These are phyloP conservation scores for Tricholoma bakamatsutake DNA, from an alignment of 768 basidiomycete genomes.

Conservation along the genomic window DNA sequence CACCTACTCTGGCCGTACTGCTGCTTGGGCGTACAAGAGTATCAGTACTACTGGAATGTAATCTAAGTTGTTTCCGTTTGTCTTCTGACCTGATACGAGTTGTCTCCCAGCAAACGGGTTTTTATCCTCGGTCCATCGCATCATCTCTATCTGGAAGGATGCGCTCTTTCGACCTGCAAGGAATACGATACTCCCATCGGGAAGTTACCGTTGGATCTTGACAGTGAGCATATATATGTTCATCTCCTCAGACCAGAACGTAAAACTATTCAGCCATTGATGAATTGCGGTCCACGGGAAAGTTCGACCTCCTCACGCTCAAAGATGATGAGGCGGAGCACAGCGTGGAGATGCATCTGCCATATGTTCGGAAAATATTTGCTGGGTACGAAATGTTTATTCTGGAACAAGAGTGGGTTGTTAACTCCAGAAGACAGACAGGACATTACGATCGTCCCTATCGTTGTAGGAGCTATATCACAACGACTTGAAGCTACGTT, in stretches of 20 bases:
- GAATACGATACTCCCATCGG: slow-evolving; percentile 86
- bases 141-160: slow-evolving; percentile 80
- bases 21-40: slow-evolving; percentile 93
- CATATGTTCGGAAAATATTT: slow-evolving; percentile 83
- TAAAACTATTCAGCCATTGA: slow-evolving; percentile 45
- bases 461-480: slow-evolving; percentile 80
- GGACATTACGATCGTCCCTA: slow-evolving; percentile 81
- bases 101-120: slow-evolving; percentile 65
- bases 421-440: slow-evolving; percentile 31
- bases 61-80: slow-evolving; percentile 16
- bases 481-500: slow-evolving; percentile 52
- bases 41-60: slow-evolving; percentile 82
- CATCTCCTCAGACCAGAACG: slow-evolving; percentile 1
- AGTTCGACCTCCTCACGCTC: slow-evolving; percentile 64
- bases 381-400: slow-evolving; percentile 47
- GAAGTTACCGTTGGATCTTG: slow-evolving; percentile 67
- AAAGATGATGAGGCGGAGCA: slow-evolving; percentile 89
- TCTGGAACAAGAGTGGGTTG: background rate
- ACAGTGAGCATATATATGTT: slow-evolving; percentile 45
- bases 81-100: slow-evolving; percentile 4
- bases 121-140: slow-evolving; percentile 97
- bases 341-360: slow-evolving; percentile 97
- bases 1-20: slow-evolving; percentile 87
- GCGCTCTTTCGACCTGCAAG: slow-evolving; percentile 77
- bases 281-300: slow-evolving; percentile 56